Percentiles rank a stretch among this genome's conserved stretches.
Evolutionary conservation across 2,329 filamentous ascomycete genomes (phyloP).

Genomic region (Pseudopyricularia cyperi): DNA sequence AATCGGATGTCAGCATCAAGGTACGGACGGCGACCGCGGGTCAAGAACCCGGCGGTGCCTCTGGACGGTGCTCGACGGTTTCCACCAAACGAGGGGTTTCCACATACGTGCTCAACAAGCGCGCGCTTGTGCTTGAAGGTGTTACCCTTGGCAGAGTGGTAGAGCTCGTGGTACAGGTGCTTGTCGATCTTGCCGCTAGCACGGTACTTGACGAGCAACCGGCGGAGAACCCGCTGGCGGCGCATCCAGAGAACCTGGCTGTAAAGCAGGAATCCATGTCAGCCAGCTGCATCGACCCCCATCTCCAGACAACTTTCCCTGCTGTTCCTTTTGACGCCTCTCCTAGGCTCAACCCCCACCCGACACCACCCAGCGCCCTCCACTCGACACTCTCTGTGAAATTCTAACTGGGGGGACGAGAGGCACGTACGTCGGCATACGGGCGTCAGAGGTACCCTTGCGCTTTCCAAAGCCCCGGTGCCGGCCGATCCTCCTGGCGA

Average conservation of each 20-base stretch:
- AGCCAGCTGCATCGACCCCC: constrained; percentile 2
- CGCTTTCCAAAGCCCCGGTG: constrained; percentile 99
- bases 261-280: constrained; percentile 17
- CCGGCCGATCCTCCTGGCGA: constrained; percentile 86
- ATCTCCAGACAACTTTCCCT: constrained; percentile 12
- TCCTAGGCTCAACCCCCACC: too few relatives aligned
- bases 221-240: constrained; percentile 96
- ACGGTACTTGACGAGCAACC: constrained; percentile 99
- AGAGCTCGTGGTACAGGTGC: constrained; percentile 99
- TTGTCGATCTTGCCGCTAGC: constrained; percentile 99
- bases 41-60: background rate
- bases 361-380: background rate
- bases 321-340: constrained; percentile 5
- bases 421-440: constrained; percentile 86
- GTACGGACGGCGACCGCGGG: too few relatives aligned
- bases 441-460: constrained; percentile 99
- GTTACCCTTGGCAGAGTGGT: constrained; percentile 99
- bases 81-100: constrained; percentile 1
- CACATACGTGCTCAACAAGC: constrained; percentile 97
- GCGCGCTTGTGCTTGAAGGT: constrained; percentile 99
- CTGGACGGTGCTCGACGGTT: background rate
- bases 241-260: constrained; percentile 99
- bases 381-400: background rate
- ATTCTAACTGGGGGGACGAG: background rate
- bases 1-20: constrained; percentile 1